phyloP scores from a whole-genome alignment of 1,284 basidiomycete genomes.

The Laetiporus sulphureus region DNA sequence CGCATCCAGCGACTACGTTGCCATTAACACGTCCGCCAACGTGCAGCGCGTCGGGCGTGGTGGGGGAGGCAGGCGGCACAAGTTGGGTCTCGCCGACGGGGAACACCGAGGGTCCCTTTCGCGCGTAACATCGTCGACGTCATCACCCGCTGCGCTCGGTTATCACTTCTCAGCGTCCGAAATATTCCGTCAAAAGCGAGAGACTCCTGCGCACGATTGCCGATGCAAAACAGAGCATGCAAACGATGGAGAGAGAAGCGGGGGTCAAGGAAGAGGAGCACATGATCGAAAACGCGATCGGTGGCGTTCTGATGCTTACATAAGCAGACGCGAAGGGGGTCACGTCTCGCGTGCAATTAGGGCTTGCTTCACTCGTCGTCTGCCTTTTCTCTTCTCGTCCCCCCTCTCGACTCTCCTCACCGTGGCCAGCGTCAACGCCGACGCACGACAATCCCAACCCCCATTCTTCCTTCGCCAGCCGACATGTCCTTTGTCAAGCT shows the following conservation, averaged over 20 bases:
- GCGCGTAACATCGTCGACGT: no score
- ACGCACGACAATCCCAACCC: not conserved
- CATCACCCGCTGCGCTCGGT: no score
- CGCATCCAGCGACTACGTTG: no score
- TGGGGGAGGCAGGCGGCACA: no score
- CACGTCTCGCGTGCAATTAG: not conserved
- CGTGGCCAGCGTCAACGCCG: not conserved
- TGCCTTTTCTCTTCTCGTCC: not conserved
- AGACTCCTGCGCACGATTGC: no score
- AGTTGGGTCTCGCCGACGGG: no score
- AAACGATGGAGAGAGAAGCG: not conserved
- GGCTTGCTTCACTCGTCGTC: not conserved
- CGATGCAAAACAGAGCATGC: no score
- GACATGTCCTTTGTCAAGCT: constrained; percentile 93
- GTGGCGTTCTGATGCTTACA: not conserved
- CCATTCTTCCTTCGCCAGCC: constrained; percentile 2
- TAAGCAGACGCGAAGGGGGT: not conserved
- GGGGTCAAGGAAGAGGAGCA: not conserved
- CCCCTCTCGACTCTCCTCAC: not conserved
- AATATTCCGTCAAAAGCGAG: no score
- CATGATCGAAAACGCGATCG: not conserved
- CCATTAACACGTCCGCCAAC: no score
- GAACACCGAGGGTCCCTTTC: no score
- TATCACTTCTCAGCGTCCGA: no score
- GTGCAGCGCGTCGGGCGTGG: no score